A percentile compares a stretch with the other conserved stretches of the same genome.
Conservation (phyloP, 805 yeast species). For the Pachysolen tannophilus region DNA sequence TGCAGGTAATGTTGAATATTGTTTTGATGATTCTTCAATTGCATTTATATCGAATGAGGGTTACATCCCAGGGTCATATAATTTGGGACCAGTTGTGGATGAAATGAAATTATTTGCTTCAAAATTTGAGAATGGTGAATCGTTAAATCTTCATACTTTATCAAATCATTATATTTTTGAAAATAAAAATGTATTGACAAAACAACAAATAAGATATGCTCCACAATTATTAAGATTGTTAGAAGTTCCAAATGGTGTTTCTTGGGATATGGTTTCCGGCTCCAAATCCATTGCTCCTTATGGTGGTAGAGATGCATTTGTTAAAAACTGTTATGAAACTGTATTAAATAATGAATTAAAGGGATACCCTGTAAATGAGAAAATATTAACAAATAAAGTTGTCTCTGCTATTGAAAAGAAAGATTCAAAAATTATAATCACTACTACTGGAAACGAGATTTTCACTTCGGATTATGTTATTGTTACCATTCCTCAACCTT, state of each 20-base stretch:
- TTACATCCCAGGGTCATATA: slow-evolving; percentile 16
- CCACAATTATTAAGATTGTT: slow-evolving; percentile 19
- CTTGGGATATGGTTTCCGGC: slow-evolving; percentile 23
- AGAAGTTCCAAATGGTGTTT: slow-evolving; percentile 21
- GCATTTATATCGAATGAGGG: slow-evolving; percentile 19
- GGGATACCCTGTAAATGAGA: slow-evolving; percentile 15
- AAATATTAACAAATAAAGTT: slow-evolving; percentile 14
- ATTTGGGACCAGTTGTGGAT: slow-evolving; percentile 25
- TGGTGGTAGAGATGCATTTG: slow-evolving; percentile 25
- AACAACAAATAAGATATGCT: slow-evolving; percentile 20
- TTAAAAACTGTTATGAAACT: slow-evolving; percentile 17
- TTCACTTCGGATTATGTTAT: slow-evolving; percentile 30
- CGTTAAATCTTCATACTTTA: slow-evolving; percentile 17
- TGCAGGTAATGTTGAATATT: slow-evolving; percentile 16
- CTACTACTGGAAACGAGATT: slow-evolving; percentile 12
- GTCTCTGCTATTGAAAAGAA: slow-evolving; percentile 22
- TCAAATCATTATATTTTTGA: slow-evolving; percentile 16
- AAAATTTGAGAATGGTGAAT: slow-evolving; percentile 23
- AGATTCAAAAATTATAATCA: slow-evolving; percentile 8
- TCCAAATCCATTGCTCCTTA: slow-evolving; percentile 17
- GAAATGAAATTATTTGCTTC: slow-evolving; percentile 22
- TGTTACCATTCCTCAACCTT: slow-evolving; percentile 43
- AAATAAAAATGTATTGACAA: slow-evolving; percentile 13
- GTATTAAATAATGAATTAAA: slow-evolving; percentile 20
- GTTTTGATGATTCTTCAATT: slow-evolving; percentile 27